Base-by-base conservation (phyloP, 192 early-diverging fungal species). In the Entrophospora sp. region DNA sequence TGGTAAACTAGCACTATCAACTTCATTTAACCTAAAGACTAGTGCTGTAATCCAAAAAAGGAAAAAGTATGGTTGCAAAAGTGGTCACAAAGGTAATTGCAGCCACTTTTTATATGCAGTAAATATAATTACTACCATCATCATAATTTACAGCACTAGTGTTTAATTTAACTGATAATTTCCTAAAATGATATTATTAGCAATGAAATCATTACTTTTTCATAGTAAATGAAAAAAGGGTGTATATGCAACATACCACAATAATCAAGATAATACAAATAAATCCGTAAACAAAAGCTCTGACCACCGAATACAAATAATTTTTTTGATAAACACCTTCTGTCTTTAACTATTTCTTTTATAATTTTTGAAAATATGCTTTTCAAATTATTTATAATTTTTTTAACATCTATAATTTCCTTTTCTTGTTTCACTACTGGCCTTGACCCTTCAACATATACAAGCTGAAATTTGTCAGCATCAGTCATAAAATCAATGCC, bases 261-360 rank as follows among this genome's bases (percentile, higher is more conserved):
- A 49, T 66, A 66, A 66, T 66, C 49, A 53, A 66, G 64, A 55
- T 49, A 66, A 52, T 66, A 66, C 31, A 66, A 66, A 66, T 66
- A 34, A 32, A 66, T 28, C 16, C n/a, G 2, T 38, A 53, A 49
- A 32, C 32, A 1, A 32, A 66, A 66, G 38, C 49, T 66, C 64
- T 66, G 48, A 18, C 31, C 49, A n/a, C 34, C 48, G 55, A 66
- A 66, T 25, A 66, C 38, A 8, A 45, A 38, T 36, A 66, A 14
- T 49, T 31, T 42, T 5, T 45, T 66, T 66, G 46, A 32, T 66
- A 66, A 44, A 34, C 35, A 4, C 40, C 40, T 63, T 48, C 22
- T 14, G 46, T 63, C 44, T 27, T 63, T 63, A 22, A 63, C 44
- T 27, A 46, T 40, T 63, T 63, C 42, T 20, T 63, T 63, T 27